Percentiles rank a stretch among this genome's conserved stretches.
phyloP scores from a whole-genome alignment of 208 protist genomes.

The Acanthamoeba sp. region DNA sequence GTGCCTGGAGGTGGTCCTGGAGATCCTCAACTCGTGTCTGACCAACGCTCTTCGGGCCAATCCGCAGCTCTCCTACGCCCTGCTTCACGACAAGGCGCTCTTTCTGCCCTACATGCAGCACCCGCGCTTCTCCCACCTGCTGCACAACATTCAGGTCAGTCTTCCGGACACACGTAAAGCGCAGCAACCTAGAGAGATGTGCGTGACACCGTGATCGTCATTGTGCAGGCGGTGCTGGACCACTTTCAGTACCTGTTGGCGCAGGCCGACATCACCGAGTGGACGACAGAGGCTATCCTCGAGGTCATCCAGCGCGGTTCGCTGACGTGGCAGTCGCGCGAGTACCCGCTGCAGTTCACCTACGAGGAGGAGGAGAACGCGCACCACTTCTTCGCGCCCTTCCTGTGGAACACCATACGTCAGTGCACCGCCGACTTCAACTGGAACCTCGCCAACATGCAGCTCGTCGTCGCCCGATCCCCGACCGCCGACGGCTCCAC shows the following conservation, averaged over 20 bases:
- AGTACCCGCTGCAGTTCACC: constrained; percentile 71
- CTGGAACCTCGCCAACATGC: constrained; percentile 25
- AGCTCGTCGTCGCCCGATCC: not conserved
- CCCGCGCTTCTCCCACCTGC: constrained; percentile 3
- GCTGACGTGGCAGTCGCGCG: constrained; percentile 17
- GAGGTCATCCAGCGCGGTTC: constrained; percentile 64
- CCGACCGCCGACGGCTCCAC: not conserved
- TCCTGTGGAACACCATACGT: constrained; percentile 20
- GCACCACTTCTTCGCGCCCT: constrained; percentile 50
- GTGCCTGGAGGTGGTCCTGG: constrained; percentile 41
- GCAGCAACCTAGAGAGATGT: too few relatives aligned
- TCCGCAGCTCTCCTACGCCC: constrained; percentile 51
- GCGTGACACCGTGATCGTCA: not conserved
- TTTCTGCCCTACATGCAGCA: constrained; percentile 17
- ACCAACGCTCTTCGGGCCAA: constrained; percentile 35
- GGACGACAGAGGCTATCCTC: constrained; percentile 1
- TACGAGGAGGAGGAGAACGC: constrained; percentile 63
- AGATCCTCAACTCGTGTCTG: constrained; percentile 64
- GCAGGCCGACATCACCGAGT: constrained; percentile 17
- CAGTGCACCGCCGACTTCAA: not conserved
- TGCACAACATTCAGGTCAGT: constrained; percentile 61
- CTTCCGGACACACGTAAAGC: not conserved
- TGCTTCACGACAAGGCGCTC: constrained; percentile 51
- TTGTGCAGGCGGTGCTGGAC: constrained; percentile 11
- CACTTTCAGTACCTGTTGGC: constrained; percentile 22